Conservation (phyloP, 106 monocot species). For the Allium fistulosum region DNA sequence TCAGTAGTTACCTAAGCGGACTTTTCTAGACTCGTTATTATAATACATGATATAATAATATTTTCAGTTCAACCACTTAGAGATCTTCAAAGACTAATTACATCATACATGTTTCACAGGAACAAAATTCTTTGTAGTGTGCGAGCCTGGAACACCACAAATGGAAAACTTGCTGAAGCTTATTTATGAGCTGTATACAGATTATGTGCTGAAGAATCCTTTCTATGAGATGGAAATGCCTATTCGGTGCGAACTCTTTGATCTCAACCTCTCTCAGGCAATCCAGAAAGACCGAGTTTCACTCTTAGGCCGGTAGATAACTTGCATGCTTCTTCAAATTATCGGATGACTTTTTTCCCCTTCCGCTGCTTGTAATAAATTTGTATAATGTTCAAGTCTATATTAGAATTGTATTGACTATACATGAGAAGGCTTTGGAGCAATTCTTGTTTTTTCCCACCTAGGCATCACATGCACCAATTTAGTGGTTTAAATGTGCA, state of each 20-base stretch:
- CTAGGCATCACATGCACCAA: no score
- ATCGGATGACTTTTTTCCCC: no score
- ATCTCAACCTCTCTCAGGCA: conserved; percentile 72
- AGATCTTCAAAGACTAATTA: not conserved
- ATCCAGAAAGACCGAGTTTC: conserved; percentile 71
- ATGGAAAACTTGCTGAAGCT: conserved; percentile 76
- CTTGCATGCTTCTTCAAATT: no score
- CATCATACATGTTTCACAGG: conserved; percentile 24
- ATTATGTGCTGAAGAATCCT: conserved; percentile 93
- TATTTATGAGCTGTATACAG: conserved; percentile 89
- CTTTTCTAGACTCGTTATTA: not conserved
- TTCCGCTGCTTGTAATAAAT: no score
- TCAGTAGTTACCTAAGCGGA: not conserved
- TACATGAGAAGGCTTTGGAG: no score
- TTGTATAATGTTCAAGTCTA: no score
- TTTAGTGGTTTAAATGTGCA: no score
- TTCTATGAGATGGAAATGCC: conserved; percentile 99
- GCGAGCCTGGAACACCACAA: conserved; percentile 57
- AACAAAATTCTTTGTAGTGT: conserved; percentile 90
- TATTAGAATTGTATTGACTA: no score
- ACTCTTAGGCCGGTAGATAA: conserved; percentile 53
- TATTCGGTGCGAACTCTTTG: conserved; percentile 91
- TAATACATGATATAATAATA: not conserved
- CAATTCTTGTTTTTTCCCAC: no score
- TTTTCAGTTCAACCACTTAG: not conserved